Conservation (phyloP, 495 filamentous ascomycete species). For the Neurospora sp. region DNA sequence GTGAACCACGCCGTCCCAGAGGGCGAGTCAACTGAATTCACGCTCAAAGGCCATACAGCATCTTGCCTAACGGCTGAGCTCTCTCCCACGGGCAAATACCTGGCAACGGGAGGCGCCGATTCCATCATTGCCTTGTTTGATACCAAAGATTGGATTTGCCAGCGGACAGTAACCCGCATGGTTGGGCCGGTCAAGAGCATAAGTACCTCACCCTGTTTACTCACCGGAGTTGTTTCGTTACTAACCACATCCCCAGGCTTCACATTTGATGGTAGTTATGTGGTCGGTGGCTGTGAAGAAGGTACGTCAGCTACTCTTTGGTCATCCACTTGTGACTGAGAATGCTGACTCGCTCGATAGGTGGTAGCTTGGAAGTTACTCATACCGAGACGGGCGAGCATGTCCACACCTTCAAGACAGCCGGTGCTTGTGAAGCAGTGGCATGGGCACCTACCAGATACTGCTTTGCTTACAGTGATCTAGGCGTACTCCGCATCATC, state of each 20-base stretch:
- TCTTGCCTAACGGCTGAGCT: conserved; percentile 61
- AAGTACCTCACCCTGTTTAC: conserved; percentile 31
- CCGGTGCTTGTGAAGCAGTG: conserved; percentile 53
- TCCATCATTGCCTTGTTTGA: conserved; percentile 86
- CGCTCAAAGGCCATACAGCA: conserved; percentile 75
- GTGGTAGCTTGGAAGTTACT: conserved; percentile 56
- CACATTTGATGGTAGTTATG: conserved; percentile 81
- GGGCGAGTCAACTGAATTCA: conserved; percentile 38
- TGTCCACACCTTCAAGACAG: conserved; percentile 68
- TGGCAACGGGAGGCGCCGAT: conserved; percentile 85
- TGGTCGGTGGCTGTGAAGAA: conserved; percentile 80
- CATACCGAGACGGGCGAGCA: conserved; percentile 84
- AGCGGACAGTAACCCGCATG: conserved; percentile 66
- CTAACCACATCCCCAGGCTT: conserved; percentile 40
- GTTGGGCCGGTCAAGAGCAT: conserved; percentile 74
- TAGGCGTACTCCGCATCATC: conserved; percentile 72
- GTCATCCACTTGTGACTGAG: neutral
- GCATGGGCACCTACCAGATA: conserved; percentile 89
- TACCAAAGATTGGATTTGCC: conserved; percentile 83
- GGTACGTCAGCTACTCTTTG: conserved; percentile 29
- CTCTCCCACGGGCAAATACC: conserved; percentile 65
- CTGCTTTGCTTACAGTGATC: conserved; percentile 80
- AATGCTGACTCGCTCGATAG: conserved; percentile 15
- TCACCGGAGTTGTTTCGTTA: conserved; percentile 6
- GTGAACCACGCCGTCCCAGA: conserved; percentile 26